Evolutionary conservation across 1,139 yeast genomes (phyloP), one percentile per base, ranked within the genome.

Genomic region (Zygotorulaspora mrakii): DNA sequence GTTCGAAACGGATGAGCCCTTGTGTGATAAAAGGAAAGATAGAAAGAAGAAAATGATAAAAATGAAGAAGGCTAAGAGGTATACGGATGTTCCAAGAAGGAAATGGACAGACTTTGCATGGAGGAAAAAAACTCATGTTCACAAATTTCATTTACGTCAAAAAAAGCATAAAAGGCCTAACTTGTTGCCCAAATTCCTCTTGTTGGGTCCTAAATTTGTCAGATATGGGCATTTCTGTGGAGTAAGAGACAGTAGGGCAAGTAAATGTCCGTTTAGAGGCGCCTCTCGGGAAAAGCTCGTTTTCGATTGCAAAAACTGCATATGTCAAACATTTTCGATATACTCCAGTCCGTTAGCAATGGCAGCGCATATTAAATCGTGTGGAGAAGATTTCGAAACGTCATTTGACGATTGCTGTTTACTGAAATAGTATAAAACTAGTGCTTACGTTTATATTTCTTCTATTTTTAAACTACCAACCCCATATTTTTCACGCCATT

Each of bases 151-250:
- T 14, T 17, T 31, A 8, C 35, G 42, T 12, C 46, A 43, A 29
- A 39, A 32, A 31, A 44, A 46, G 39, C 21, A 43, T 17, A 38
- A 31, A 31, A 37, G 50, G 31, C 37, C 45, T 21, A 33, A 40
- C 31, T 38, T 44, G 30, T 23, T 40, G 17, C 37, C 36, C n/a
- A 26, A 34, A 10, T 20, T 33, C 7, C 36, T 29, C 20, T 18
- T 39, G 24, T 38, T 33, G 6, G 53, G 48, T 3, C 33, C 45
- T 17, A 35, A 37, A n/a, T 31, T 42, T 17, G 37, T 52, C 10
- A 37, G 59, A n/a, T 54, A 40, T 35, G 59, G 59, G 3, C 23
- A 37, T 1, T 43, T 40, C 35, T 43, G 48, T 7, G 55, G 53
- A 3, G 33, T 33, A 12, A 48, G 43, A 17, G 57, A 52, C 33